Base-by-base conservation (phyloP, 2,329 filamentous ascomycete genomes). In the Penicillium sp. region DNA sequence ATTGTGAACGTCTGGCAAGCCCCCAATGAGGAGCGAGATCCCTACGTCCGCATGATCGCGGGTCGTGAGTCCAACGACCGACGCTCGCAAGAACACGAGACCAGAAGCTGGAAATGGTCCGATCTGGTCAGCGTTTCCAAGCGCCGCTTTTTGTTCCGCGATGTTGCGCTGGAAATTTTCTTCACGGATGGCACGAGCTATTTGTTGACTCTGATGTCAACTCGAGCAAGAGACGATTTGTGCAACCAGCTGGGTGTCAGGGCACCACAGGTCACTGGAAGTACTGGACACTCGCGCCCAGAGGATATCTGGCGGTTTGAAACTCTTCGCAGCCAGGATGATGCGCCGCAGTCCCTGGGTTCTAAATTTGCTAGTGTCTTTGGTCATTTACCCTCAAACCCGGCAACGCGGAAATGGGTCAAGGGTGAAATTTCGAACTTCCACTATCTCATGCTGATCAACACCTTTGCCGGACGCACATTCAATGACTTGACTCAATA, bases 401-500 rank as follows among this genome's bases (percentile, higher is more conserved):
- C 92, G 9, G 87, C 91, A 8, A 96, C 94, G 66, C 88, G 88
- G 60, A 88, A 87, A 70, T 99, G 94, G 94, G 83, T 94, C 55
- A 88, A 87, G 69, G 94, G 95, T 11, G 94, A 99, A 67, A 91
- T 97, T 46, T 97, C 93, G 13, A 99, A 99, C 72, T 99, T 99
- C 66, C 92, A 97, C 72, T 99, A 99, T 68, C 83, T 99, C 34
- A 99, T 99, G 93, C 86, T 97, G 56, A 87, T 99, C 67, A 99
- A 99, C 68, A 97, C 94, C 0, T 90, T 99, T 83, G 95, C 95
- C 27, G 94, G 94, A 2, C 83, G 94, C 48, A 97, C 94, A 0
- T 99, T 99, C 77, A 99, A 99, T 68, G 94, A 99, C 68, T 79
- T 99, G 16, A 99, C 94, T 0, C 95, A 99, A 67, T 99, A 99